These are phyloP conservation scores for Pezicula carpinea DNA, from an alignment of 2,329 filamentous ascomycete genomes.

Conservation along the genomic window DNA sequence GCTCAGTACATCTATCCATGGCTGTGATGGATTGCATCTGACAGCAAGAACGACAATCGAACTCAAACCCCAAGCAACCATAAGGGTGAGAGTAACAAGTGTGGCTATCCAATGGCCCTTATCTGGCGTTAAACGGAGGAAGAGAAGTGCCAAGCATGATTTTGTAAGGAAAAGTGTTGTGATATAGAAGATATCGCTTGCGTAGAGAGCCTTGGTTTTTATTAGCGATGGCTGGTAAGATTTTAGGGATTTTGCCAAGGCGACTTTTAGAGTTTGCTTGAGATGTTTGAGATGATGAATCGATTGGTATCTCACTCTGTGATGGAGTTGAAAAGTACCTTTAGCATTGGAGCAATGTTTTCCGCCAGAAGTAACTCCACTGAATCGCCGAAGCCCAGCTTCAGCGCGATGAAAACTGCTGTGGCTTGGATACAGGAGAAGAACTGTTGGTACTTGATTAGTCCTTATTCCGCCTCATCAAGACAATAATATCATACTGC, in stretches of 20 bases:
- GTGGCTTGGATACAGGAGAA: slow-evolving; percentile 32
- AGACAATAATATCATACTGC: slow-evolving; percentile 21
- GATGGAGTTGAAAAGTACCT: slow-evolving; percentile 24
- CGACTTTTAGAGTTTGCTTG: background rate
- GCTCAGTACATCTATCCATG: slow-evolving; percentile 30
- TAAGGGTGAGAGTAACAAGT: slow-evolving; percentile 31
- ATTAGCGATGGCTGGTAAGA: background rate
- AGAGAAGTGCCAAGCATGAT: slow-evolving; percentile 36
- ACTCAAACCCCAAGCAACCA: slow-evolving; percentile 33
- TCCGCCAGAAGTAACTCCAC: slow-evolving; percentile 17
- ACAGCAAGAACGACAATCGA: slow-evolving; percentile 36
- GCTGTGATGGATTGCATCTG: slow-evolving; percentile 33
- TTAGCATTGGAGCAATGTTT: slow-evolving; percentile 26
- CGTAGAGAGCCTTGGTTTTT: slow-evolving; percentile 29
- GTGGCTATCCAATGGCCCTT: slow-evolving; percentile 33
- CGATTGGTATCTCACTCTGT: background rate
- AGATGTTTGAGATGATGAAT: too few species aligned
- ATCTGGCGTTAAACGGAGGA: slow-evolving; percentile 39
- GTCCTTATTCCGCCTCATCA: background rate
- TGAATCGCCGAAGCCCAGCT: slow-evolving; percentile 35
- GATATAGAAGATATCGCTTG: slow-evolving; percentile 39
- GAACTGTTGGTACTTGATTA: slow-evolving; percentile 24
- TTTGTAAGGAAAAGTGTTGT: slow-evolving; percentile 38
- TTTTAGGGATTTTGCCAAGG: too few species aligned
- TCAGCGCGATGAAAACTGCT: slow-evolving; percentile 32